A percentile compares a stretch with the other conserved stretches of the same genome.
These are phyloP conservation scores for Arthroderma sp. DNA, from an alignment of 2,329 filamentous ascomycete genomes.

Conservation along the genomic window DNA sequence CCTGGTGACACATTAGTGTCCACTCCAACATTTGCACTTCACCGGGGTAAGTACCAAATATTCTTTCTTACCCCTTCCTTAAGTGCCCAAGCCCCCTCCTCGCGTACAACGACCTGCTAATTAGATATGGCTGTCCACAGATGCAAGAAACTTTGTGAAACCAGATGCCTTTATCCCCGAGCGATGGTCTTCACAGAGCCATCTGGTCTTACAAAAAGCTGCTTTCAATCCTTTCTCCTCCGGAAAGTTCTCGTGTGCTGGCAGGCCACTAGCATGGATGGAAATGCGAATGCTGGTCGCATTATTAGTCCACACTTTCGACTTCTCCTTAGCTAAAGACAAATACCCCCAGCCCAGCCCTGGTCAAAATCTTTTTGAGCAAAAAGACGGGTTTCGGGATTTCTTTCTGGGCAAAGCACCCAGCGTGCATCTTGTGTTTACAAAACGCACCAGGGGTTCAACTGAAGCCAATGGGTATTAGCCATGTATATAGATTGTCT, in stretches of 20 bases:
- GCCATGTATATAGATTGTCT: not conserved
- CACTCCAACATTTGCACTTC: slow-evolving; percentile 12
- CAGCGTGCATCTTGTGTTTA: not conserved
- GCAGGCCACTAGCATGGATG: slow-evolving; percentile 21
- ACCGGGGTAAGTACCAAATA: slow-evolving; percentile 8
- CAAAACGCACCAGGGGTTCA: not conserved
- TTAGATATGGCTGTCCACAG: slow-evolving; percentile 1
- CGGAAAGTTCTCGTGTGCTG: slow-evolving; percentile 19
- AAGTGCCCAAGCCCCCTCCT: not conserved
- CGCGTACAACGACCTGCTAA: not conserved
- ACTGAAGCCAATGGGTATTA: not conserved
- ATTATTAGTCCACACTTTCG: slow-evolving; percentile 24
- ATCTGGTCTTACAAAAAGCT: slow-evolving; percentile 13
- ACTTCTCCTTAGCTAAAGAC: slow-evolving; percentile 14
- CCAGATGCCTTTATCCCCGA: slow-evolving; percentile 20
- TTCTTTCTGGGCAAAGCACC: not conserved
- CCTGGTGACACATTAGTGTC: slow-evolving; percentile 18
- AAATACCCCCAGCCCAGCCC: slow-evolving; percentile 7
- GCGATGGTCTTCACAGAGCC: slow-evolving; percentile 17
- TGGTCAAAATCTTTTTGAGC: not conserved
- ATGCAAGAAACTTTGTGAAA: not conserved
- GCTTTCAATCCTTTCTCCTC: slow-evolving; percentile 18
- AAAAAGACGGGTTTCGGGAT: slow-evolving; percentile 1
- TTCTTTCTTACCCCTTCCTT: not conserved
- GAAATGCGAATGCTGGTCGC: slow-evolving; percentile 20